phyloP scores from a whole-genome alignment of 352 stramenopile genomes.

The Phytophthora niederhauseri region DNA sequence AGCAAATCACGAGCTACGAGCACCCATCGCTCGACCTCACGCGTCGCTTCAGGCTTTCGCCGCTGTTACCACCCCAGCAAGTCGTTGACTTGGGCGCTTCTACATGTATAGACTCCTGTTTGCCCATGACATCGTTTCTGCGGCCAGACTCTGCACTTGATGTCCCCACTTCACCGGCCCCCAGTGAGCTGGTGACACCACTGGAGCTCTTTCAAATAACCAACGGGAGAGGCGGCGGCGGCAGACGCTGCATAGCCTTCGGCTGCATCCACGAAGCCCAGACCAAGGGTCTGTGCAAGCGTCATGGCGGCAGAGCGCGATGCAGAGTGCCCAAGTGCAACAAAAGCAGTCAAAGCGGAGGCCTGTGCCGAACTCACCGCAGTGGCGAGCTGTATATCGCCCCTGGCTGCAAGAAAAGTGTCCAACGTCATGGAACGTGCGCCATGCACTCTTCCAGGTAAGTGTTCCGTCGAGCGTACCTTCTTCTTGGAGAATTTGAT shows the following conservation, averaged over 20 bases:
- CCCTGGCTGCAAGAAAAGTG: conserved; percentile 87
- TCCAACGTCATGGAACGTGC: conserved; percentile 85
- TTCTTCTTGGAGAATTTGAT: too few relatives aligned
- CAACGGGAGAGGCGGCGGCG: conserved; percentile 41
- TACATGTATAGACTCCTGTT: not conserved
- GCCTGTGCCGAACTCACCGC: conserved; percentile 82
- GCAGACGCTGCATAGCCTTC: conserved; percentile 64
- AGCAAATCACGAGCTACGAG: not conserved
- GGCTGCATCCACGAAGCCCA: conserved; percentile 74
- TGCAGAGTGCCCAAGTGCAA: conserved; percentile 67
- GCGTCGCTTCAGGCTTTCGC: not conserved
- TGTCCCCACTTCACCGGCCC: not conserved
- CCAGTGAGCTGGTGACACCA: conserved; percentile 4
- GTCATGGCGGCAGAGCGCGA: conserved; percentile 72
- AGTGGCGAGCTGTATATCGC: conserved; percentile 84
- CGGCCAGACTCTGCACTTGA: not conserved
- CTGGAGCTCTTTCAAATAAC: conserved; percentile 1
- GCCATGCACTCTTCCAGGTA: conserved; percentile 68
- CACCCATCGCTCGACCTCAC: conserved; percentile 1
- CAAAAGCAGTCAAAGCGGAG: conserved; percentile 71
- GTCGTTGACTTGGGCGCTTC: not conserved
- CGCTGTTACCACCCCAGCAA: not conserved
- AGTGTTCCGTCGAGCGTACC: conserved; percentile 50
- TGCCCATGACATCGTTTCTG: conserved; percentile 2
- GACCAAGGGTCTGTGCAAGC: conserved; percentile 81